phyloP scores from a whole-genome alignment of 2,329 filamentous ascomycete species.

The Pseudocercospora crystallina region DNA sequence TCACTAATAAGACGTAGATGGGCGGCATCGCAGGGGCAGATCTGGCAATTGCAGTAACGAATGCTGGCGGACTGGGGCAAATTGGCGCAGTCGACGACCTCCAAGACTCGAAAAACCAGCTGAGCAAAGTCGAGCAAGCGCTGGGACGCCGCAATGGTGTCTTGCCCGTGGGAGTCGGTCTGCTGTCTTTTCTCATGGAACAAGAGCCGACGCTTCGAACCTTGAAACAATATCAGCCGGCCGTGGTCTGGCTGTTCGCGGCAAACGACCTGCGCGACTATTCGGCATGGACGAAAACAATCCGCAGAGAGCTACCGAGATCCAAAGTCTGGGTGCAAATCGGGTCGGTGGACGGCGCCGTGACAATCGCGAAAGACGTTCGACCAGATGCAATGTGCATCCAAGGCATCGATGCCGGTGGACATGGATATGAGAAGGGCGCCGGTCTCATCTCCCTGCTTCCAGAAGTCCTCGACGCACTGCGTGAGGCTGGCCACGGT shows the following conservation, averaged over 20 bases:
- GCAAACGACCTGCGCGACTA: constrained; percentile 46
- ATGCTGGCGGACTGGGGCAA: constrained; percentile 50
- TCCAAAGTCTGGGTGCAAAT: constrained; percentile 61
- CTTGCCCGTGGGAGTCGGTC: constrained; percentile 60
- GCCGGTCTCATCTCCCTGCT: constrained; percentile 58
- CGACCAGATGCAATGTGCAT: constrained; percentile 59
- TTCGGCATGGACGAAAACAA: constrained; percentile 33
- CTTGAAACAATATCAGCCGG: constrained; percentile 55
- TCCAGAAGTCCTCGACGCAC: constrained; percentile 55
- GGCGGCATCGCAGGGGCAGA: constrained; percentile 52
- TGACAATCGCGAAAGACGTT: constrained; percentile 48
- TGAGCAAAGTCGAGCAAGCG: constrained; percentile 17
- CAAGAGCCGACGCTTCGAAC: constrained; percentile 50
- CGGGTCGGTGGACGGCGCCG: constrained; percentile 57
- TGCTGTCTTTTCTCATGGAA: constrained; percentile 52
- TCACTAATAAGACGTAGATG: constrained; percentile 12
- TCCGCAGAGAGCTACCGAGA: constrained; percentile 33
- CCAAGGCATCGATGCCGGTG: constrained; percentile 65
- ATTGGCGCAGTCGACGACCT: constrained; percentile 40
- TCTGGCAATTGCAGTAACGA: constrained; percentile 61
- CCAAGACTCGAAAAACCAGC: constrained; percentile 16
- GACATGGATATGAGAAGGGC: constrained; percentile 59
- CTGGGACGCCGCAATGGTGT: constrained; percentile 17
- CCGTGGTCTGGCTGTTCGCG: constrained; percentile 68
- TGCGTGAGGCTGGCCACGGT: constrained; percentile 32